Evolutionary conservation across 78 protist species (phyloP).

Genomic region (Dictyostelium brefeldianum): DNA sequence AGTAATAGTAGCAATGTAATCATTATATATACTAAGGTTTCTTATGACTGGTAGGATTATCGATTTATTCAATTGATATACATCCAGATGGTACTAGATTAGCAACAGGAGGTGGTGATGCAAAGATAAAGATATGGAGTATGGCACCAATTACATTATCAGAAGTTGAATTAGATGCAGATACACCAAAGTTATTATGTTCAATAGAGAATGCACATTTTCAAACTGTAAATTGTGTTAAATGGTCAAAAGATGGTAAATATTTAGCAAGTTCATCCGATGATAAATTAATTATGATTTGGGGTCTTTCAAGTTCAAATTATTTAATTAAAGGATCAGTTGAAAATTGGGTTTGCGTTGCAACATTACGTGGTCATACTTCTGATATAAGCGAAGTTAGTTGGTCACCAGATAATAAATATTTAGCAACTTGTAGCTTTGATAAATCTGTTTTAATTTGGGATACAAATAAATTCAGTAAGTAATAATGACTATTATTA

Average conservation of each 20-base stretch:
- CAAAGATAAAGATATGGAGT: constrained; percentile 82
- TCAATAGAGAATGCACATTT: constrained; percentile 59
- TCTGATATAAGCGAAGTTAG: constrained; percentile 73
- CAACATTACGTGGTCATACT: constrained; percentile 70
- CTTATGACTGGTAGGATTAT: too few relatives aligned
- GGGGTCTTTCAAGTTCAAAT: constrained; percentile 45
- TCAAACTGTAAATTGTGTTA: constrained; percentile 72
- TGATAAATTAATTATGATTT: constrained; percentile 67
- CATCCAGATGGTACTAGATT: constrained; percentile 87
- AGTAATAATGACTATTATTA: background rate
- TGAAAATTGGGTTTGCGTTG: constrained; percentile 65
- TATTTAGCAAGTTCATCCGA: constrained; percentile 86
- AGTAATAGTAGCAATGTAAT: background rate
- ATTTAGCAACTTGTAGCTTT: constrained; percentile 79
- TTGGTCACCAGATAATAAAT: constrained; percentile 78
- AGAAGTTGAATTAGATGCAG: constrained; percentile 47
- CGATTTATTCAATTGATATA: constrained; percentile 80
- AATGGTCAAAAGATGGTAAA: constrained; percentile 73
- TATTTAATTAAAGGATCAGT: background rate
- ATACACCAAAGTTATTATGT: constrained; percentile 41
- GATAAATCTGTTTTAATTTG: constrained; percentile 83
- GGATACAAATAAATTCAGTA: constrained; percentile 48
- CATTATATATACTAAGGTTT: too few relatives aligned
- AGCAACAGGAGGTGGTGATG: constrained; percentile 87
- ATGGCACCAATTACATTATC: constrained; percentile 42